Evolutionary conservation across 2,329 filamentous ascomycete genomes (phyloP), one percentile per base, ranked within the genome.

Genomic region (Fusarium setosum): DNA sequence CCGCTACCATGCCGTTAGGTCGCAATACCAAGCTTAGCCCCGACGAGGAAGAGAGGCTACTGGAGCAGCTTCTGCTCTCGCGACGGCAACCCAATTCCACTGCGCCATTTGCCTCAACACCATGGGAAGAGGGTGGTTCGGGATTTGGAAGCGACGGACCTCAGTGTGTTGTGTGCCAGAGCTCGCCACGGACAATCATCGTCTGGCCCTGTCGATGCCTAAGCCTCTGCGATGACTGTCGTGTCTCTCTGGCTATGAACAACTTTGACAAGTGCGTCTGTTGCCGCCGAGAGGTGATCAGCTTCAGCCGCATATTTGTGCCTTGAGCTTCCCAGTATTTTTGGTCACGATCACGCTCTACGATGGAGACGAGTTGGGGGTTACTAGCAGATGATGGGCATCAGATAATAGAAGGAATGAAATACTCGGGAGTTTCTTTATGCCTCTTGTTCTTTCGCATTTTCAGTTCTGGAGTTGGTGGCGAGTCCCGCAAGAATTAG

Each of bases 211-310:
- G 96, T 76, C 92, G 96, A 3, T 99, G 96, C 75, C 84, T 99
- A 58, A 95, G 93, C 69, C 84, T 98, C 12, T 98, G 96, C 75
- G 96, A 99, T 76, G 96, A 98, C 69, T 98, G 96, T 75, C 86
- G 96, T 29, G 92, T 98, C 32, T 95, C 93, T 40, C 84, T 98
- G 63, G 96, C 96, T 4, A 94, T 97, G 89, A 96, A 97, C 76
- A 98, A 98, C 76, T 98, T 97, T 76, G 93, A 94, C 66, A 96
- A 93, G 74, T 99, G 96, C 75, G 94, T 98, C 35, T 98, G 95
- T 73, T 98, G 96, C 77, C 87, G 96, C 49, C 88, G 93, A 56
- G 92, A 96, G 71, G 93, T 98, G 26, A 88, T 89, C 55, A 96
- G 94, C 54, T 98, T 97, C 77, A 94, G 93, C 68, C 88, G 93